Evolutionary conservation across 441 rosid species (phyloP).

Genomic region (Omphalea diandra): DNA sequence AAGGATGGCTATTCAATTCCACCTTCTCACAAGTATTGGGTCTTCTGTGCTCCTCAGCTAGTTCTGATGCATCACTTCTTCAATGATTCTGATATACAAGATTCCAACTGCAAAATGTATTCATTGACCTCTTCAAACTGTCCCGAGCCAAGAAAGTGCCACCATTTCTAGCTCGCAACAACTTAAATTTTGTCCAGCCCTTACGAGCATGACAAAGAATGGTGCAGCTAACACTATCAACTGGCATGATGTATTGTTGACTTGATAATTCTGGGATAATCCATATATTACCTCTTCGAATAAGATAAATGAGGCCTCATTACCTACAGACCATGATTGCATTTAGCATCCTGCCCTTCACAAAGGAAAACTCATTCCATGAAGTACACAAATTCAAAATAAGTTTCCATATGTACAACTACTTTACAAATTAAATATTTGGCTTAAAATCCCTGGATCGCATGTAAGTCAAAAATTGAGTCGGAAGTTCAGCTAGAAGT

Average conservation of each 20-base stretch:
- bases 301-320: slow-evolving; percentile 8
- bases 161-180: slow-evolving; percentile 6
- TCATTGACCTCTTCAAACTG: background rate
- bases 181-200: slow-evolving; percentile 5
- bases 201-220: background rate
- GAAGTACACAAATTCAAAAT: slow-evolving; percentile 18
- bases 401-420: slow-evolving; percentile 33
- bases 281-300: background rate
- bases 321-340: slow-evolving; percentile 6
- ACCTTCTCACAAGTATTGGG: background rate
- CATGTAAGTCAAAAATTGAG: slow-evolving; percentile 78
- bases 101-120: background rate
- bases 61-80: background rate
- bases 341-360: slow-evolving; percentile 16
- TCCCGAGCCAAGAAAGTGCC: background rate
- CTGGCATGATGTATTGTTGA: background rate
- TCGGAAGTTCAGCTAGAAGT: slow-evolving; percentile 79
- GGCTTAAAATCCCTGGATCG: slow-evolving; percentile 65
- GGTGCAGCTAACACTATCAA: background rate
- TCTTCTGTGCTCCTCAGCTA: background rate
- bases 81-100: background rate
- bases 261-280: background rate
- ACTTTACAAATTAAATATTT: slow-evolving; percentile 29
- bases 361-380: slow-evolving; percentile 20
- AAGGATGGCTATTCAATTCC: background rate